A percentile compares a stretch with the other conserved stretches of the same genome.
Conservation (phyloP, 2,329 filamentous ascomycete genomes). For the Pseudogymnoascus sp. region DNA sequence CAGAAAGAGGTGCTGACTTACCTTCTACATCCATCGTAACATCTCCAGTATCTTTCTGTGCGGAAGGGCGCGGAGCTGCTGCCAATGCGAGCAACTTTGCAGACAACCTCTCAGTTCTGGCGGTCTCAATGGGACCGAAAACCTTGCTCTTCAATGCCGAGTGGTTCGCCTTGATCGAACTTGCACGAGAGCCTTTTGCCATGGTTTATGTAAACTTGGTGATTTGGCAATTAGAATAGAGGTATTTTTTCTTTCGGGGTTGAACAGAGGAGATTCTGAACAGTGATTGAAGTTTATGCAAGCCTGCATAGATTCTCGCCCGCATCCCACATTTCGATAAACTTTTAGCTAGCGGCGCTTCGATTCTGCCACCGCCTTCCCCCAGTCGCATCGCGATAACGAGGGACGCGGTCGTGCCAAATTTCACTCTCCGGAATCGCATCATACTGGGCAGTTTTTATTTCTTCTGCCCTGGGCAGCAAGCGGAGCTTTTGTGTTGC, state of each 20-base stretch:
- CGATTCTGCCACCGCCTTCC: conserved; percentile 10
- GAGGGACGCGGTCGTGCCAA: conserved; percentile 5
- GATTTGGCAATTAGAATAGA: not conserved
- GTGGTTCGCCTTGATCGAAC: conserved; percentile 76
- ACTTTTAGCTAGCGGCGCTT: conserved; percentile 4
- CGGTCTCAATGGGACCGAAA: conserved; percentile 75
- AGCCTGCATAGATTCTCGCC: conserved; percentile 7
- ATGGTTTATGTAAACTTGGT: conserved; percentile 43
- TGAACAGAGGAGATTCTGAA: not conserved
- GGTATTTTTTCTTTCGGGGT: not conserved
- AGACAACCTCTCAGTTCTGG: conserved; percentile 73
- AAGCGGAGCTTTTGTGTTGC: not conserved
- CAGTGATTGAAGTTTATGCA: conserved; percentile 5
- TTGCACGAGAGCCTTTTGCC: conserved; percentile 82
- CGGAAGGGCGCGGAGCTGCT: conserved; percentile 61
- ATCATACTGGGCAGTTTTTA: not conserved
- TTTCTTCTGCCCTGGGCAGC: conserved; percentile 6
- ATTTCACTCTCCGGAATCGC: conserved; percentile 2
- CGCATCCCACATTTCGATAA: conserved; percentile 10
- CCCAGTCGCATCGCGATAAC: conserved; percentile 8
- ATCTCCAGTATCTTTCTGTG: conserved; percentile 37
- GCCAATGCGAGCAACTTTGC: conserved; percentile 79
- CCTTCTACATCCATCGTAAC: conserved; percentile 41
- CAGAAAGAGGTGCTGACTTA: conserved; percentile 11
- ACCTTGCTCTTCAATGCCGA: conserved; percentile 70